These are phyloP conservation scores for Inga leiocalycina DNA, from an alignment of 306 rosid species.

Conservation along the genomic window DNA sequence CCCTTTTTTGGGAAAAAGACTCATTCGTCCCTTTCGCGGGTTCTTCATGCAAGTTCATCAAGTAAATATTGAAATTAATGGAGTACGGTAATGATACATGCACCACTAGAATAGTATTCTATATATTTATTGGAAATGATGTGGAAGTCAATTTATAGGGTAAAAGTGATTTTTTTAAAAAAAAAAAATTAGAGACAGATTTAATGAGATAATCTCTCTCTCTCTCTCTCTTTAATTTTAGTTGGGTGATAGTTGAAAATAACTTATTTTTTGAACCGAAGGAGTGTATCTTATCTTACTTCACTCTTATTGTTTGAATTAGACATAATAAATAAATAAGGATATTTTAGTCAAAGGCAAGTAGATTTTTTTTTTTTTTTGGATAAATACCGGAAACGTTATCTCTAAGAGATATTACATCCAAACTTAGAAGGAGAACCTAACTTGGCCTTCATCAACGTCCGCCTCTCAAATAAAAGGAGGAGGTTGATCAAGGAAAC, in stretches of 20 bases:
- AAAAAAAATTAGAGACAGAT: too few relatives aligned
- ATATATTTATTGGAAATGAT: background rate
- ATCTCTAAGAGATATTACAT: too few relatives aligned
- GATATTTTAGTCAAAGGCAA: background rate
- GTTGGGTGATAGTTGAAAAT: too few relatives aligned
- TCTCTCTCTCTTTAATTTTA: too few relatives aligned
- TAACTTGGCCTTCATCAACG: too few relatives aligned
- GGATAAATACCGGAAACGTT: too few relatives aligned
- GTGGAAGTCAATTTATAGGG: background rate
- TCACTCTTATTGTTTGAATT: background rate
- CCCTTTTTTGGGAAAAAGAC: background rate
- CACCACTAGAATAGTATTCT: background rate
- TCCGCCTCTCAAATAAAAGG: too few relatives aligned
- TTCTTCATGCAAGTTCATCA: background rate
- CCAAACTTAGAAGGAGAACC: too few relatives aligned
- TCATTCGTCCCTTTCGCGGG: background rate
- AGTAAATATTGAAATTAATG: background rate
- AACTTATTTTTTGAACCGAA: too few relatives aligned
- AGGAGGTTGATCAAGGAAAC: too few relatives aligned
- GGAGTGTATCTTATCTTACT: background rate
- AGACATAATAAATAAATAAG: background rate
- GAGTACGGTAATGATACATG: background rate
- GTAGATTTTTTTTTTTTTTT: background rate
- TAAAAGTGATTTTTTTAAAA: background rate
- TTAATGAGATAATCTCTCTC: too few relatives aligned